Conservation (phyloP, 2,329 filamentous ascomycete genomes). For the Ascochyta lentis region DNA sequence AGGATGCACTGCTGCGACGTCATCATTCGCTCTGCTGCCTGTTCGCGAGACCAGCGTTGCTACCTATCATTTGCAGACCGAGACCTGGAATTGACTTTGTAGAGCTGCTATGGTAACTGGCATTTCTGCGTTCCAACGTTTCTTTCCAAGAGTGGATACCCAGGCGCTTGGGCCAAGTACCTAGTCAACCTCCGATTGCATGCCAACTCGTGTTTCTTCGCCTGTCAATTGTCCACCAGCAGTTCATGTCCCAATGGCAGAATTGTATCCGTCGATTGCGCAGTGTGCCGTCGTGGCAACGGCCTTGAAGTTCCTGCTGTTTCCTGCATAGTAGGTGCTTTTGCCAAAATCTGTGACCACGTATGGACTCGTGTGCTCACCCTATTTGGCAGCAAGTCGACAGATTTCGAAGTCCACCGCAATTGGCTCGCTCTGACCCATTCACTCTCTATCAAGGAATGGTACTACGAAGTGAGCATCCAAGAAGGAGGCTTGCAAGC, state of each 20-base stretch:
- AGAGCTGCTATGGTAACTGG: constrained; percentile 6
- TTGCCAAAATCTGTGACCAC: constrained; percentile 14
- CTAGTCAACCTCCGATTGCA: constrained; percentile 22
- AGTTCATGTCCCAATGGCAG: constrained; percentile 66
- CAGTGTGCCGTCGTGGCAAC: constrained; percentile 87
- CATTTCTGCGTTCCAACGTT: constrained; percentile 2
- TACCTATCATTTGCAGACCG: not conserved
- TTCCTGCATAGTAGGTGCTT: constrained; percentile 85
- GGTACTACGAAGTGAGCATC: constrained; percentile 81
- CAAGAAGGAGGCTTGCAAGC: not conserved
- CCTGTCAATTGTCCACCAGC: constrained; percentile 30
- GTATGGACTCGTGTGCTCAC: constrained; percentile 29
- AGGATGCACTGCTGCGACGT: not conserved
- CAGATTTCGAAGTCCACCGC: constrained; percentile 97
- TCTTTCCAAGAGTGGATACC: not conserved
- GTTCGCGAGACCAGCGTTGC: not conserved
- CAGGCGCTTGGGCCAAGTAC: constrained; percentile 27
- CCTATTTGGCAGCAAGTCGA: constrained; percentile 77
- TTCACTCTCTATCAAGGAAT: constrained; percentile 83
- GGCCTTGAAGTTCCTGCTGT: constrained; percentile 88
- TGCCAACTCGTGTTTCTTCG: constrained; percentile 27
- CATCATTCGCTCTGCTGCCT: not conserved
- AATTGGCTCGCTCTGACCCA: constrained; percentile 98
- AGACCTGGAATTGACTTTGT: not conserved
- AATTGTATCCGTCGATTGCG: constrained; percentile 82